phyloP scores from a whole-genome alignment of 345 rosid species.

The Acer saccharum region DNA sequence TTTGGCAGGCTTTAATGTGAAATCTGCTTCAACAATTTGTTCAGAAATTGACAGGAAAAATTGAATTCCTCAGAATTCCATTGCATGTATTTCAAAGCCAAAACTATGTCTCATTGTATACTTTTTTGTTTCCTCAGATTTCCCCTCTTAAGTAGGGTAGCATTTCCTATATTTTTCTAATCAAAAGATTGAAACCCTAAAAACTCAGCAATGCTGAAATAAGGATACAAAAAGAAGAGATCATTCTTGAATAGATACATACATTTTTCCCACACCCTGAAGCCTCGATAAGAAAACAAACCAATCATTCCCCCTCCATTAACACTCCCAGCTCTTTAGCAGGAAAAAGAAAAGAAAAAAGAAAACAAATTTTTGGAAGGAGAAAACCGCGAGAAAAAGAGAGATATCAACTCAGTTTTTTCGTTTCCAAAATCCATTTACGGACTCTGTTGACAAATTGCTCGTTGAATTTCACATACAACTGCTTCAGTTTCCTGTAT shows the following conservation, averaged over 20 bases:
- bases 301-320: not conserved
- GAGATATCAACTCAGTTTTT: slow-evolving; percentile 54
- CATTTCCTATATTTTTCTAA: not conserved
- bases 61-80: not conserved
- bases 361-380: not conserved
- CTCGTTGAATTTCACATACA: slow-evolving; percentile 48
- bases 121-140: not conserved
- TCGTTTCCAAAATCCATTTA: slow-evolving; percentile 52
- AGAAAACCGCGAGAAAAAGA: not conserved
- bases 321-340: slow-evolving; percentile 5
- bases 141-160: not conserved
- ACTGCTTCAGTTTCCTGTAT: slow-evolving; percentile 35
- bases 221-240: slow-evolving; percentile 12
- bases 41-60: not conserved
- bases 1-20: not conserved
- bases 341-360: not conserved
- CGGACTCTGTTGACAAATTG: slow-evolving; percentile 39
- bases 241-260: not conserved
- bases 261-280: slow-evolving; percentile 13
- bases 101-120: not conserved
- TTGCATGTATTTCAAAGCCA: slow-evolving; percentile 4
- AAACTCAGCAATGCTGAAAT: slow-evolving; percentile 6
- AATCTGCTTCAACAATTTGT: not conserved
- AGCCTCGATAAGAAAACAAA: slow-evolving; percentile 10
- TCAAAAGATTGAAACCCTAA: slow-evolving; percentile 7